These are phyloP conservation scores for Paracamarosporium sp. DNA, from an alignment of 2,329 filamentous ascomycete genomes.

Conservation along the genomic window DNA sequence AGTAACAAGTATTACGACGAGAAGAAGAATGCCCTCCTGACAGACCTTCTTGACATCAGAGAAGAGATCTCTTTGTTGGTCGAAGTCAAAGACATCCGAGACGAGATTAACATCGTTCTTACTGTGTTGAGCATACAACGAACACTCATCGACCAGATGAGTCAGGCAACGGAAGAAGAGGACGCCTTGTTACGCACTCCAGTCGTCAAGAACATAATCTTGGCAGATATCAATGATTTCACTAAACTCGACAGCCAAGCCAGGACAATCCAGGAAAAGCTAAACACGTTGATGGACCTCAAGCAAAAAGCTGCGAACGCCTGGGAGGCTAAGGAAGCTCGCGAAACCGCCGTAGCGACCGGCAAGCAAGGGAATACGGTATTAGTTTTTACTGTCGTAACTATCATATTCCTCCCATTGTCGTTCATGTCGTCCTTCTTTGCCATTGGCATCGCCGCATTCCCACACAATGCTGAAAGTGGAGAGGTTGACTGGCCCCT, in stretches of 20 bases:
- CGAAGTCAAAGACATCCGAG: slow-evolving; percentile 18
- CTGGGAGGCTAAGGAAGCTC: slow-evolving; percentile 18
- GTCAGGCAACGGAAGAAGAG: background rate
- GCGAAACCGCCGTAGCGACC: slow-evolving; percentile 14
- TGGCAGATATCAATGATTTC: slow-evolving; percentile 4
- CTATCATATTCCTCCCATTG: slow-evolving; percentile 19
- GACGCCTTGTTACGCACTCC: background rate
- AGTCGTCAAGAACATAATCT: slow-evolving; percentile 6
- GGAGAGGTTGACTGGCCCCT: slow-evolving; percentile 13
- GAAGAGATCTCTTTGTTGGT: slow-evolving; percentile 13
- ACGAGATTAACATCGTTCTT: slow-evolving; percentile 19
- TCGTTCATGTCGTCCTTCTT: slow-evolving; percentile 24
- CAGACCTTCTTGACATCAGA: slow-evolving; percentile 14
- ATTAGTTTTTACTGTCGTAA: slow-evolving; percentile 19
- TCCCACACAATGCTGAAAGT: slow-evolving; percentile 10
- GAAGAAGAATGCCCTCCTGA: slow-evolving; percentile 12
- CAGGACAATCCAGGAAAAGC: slow-evolving; percentile 12
- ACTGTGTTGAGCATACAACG: slow-evolving; percentile 8
- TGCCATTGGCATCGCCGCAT: slow-evolving; percentile 13
- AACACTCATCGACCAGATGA: slow-evolving; percentile 2
- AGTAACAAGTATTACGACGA: slow-evolving; percentile 11
- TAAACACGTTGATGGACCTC: slow-evolving; percentile 22
- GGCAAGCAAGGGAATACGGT: slow-evolving; percentile 20
- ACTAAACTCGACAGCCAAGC: slow-evolving; percentile 8
- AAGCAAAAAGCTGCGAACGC: slow-evolving; percentile 24